phyloP scores from a whole-genome alignment of 306 rosid species.

The Cucumis hystrix region DNA sequence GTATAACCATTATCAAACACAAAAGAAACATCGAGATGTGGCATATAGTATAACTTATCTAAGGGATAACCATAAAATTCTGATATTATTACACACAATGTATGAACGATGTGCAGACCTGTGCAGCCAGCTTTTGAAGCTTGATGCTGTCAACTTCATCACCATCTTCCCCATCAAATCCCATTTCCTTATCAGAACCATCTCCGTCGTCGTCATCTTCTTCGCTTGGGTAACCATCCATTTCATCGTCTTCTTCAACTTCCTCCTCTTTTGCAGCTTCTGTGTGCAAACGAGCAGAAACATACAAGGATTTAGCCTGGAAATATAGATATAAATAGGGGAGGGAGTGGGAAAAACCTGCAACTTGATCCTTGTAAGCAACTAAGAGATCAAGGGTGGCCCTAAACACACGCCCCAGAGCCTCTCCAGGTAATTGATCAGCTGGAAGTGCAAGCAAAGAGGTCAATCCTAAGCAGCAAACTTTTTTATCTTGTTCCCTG shows the following conservation, averaged over 20 bases:
- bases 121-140: constrained; percentile 81
- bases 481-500: constrained; percentile 94
- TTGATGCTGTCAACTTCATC: constrained; percentile 65
- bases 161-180: constrained; percentile 71
- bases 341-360: constrained; percentile 30
- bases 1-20: not conserved
- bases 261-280: constrained; percentile 84
- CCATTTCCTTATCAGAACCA: constrained; percentile 90
- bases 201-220: constrained; percentile 76
- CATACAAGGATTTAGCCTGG: not conserved
- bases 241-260: constrained; percentile 83
- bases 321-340: not conserved
- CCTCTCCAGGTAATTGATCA: constrained; percentile 65
- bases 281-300: constrained; percentile 18
- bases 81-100: not conserved
- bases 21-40: not conserved
- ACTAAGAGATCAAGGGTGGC: constrained; percentile 79
- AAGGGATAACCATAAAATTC: not conserved
- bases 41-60: not conserved
- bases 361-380: constrained; percentile 90
- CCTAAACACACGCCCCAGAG: constrained; percentile 79
- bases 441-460: constrained; percentile 68
- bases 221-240: constrained; percentile 89
- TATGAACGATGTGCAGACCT: constrained; percentile 27
- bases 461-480: constrained; percentile 88